These are phyloP conservation scores for Agaricales sp. DNA, from an alignment of 1,284 basidiomycete species.

Conservation along the genomic window DNA sequence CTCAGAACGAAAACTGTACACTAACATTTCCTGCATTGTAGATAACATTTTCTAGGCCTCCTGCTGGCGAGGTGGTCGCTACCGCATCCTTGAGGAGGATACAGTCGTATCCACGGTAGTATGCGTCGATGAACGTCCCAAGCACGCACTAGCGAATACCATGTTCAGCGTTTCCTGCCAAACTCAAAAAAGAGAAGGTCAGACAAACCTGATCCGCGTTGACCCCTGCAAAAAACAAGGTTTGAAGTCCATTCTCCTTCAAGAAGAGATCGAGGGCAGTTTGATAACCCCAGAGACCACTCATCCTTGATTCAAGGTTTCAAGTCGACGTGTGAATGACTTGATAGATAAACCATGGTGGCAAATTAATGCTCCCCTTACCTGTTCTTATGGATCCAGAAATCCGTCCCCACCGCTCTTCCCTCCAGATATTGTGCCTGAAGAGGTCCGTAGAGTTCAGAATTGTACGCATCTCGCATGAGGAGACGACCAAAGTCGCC, in stretches of 20 bases:
- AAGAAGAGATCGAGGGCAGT: conserved; percentile 50
- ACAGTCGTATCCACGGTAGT: conserved; percentile 54
- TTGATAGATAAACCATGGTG: too few species aligned
- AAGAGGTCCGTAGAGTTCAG: conserved; percentile 48
- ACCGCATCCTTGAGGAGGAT: conserved; percentile 39
- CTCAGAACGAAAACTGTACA: neutral
- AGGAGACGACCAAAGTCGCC: conserved; percentile 46
- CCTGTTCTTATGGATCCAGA: conserved; percentile 70
- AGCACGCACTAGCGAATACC: conserved; percentile 48
- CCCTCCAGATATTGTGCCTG: conserved; percentile 46
- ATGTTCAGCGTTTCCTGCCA: too few species aligned
- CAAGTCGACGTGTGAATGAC: too few species aligned
- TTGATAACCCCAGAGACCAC: conserved; percentile 56
- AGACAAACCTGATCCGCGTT: conserved; percentile 54
- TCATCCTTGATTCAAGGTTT: too few species aligned
- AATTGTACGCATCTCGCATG: conserved; percentile 47
- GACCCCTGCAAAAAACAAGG: conserved; percentile 54
- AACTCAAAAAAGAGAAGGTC: conserved; percentile 9
- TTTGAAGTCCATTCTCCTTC: conserved; percentile 50
- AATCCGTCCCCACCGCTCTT: conserved; percentile 42
- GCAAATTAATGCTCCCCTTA: conserved; percentile 17
- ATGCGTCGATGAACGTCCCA: conserved; percentile 53
- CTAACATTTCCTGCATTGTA: neutral
- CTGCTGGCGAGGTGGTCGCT: neutral
- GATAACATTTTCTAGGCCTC: neutral